phyloP scores from a whole-genome alignment of 495 filamentous ascomycete species.

The Xylaria grammica region DNA sequence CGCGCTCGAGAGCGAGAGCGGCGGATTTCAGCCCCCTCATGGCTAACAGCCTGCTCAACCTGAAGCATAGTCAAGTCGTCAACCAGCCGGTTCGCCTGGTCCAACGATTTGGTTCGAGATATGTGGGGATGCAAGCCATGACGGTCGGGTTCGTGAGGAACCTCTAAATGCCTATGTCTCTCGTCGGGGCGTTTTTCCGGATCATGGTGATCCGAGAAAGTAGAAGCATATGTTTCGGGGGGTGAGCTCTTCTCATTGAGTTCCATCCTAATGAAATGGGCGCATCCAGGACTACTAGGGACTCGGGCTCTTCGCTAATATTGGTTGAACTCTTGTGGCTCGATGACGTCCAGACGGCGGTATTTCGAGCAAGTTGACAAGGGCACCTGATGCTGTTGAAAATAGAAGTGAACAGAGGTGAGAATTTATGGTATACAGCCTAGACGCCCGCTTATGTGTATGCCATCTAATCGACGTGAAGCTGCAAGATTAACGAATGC shows the following conservation, averaged over 20 bases:
- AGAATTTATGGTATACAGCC: neutral
- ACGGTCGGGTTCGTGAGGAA: slow-evolving; percentile 23
- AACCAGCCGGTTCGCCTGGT: slow-evolving; percentile 73
- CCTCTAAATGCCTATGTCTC: slow-evolving; percentile 28
- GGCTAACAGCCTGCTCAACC: slow-evolving; percentile 74
- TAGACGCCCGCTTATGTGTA: neutral
- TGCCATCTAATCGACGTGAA: neutral
- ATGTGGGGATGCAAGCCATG: slow-evolving; percentile 19
- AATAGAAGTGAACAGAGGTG: neutral
- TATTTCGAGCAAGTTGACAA: neutral
- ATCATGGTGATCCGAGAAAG: slow-evolving; percentile 36
- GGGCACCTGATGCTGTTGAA: too few relatives aligned
- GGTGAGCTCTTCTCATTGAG: slow-evolving; percentile 34
- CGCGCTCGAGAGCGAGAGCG: slow-evolving; percentile 42
- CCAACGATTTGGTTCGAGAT: slow-evolving; percentile 44
- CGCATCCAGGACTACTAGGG: neutral
- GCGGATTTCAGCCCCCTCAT: slow-evolving; percentile 50
- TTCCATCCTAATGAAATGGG: slow-evolving; percentile 23
- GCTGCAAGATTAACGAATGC: neutral
- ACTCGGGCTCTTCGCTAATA: neutral
- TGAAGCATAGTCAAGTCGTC: slow-evolving; percentile 87
- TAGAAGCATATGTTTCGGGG: slow-evolving; percentile 27
- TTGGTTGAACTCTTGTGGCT: neutral
- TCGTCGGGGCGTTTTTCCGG: slow-evolving; percentile 20
- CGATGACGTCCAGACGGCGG: neutral